Percentiles rank a stretch among this genome's conserved stretches.
Conservation (phyloP, 192 early-diverging fungal species). For the Mortierella hygrophila region DNA sequence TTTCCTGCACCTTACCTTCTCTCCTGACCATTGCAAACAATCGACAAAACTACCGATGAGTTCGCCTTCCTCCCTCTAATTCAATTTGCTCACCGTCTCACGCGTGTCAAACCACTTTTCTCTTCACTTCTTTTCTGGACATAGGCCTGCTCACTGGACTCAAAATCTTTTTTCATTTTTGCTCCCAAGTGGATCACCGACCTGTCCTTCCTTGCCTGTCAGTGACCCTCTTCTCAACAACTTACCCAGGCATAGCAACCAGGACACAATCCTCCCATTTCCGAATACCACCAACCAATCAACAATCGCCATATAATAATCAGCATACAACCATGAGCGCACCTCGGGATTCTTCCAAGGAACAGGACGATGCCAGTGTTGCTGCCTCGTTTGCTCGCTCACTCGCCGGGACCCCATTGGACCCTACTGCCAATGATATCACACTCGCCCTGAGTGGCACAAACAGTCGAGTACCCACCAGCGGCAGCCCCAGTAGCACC, state of each 20-base stretch:
- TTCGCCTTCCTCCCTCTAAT: not conserved
- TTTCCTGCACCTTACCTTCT: not conserved
- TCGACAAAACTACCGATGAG: not conserved
- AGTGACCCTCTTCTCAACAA: conserved; percentile 3
- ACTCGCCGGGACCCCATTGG: conserved; percentile 38
- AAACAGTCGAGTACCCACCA: not conserved
- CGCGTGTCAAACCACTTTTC: conserved; percentile 1
- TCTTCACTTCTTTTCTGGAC: not conserved
- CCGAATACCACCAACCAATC: not conserved
- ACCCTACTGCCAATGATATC: conserved; percentile 33
- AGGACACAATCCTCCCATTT: not conserved
- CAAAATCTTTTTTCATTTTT: not conserved
- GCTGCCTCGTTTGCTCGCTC: conserved; percentile 53
- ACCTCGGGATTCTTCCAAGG: conserved; percentile 45
- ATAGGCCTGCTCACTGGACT: not conserved
- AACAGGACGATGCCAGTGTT: conserved; percentile 42
- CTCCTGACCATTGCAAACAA: not conserved
- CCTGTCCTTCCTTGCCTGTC: not conserved
- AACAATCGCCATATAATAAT: not conserved
- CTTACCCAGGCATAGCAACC: not conserved
- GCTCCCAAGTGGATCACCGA: not conserved
- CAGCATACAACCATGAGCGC: conserved; percentile 35
- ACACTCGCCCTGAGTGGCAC: conserved; percentile 23
- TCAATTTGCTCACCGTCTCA: conserved; percentile 8
- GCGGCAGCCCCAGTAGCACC: not conserved